A percentile compares a stretch with the other conserved stretches of the same genome.
phyloP scores from a whole-genome alignment of 306 rosid genomes.

The Begonia loranthoides region DNA sequence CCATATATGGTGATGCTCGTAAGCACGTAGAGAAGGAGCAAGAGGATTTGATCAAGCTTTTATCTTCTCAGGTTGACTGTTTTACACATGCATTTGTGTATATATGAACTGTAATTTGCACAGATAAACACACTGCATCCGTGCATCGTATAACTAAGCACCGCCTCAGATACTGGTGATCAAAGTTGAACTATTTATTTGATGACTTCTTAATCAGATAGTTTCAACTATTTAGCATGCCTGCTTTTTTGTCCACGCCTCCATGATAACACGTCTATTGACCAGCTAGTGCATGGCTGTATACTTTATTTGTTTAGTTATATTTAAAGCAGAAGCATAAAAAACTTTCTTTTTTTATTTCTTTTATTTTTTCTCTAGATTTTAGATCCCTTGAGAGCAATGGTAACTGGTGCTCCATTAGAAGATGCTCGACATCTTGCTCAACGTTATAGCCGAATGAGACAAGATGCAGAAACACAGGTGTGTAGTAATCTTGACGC shows the following conservation, averaged over 20 bases:
- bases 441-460: slow-evolving; percentile 91
- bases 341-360: not conserved
- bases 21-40: slow-evolving; percentile 96
- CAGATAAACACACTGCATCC: not conserved
- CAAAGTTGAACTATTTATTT: too few relatives aligned
- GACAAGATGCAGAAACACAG: slow-evolving; percentile 88
- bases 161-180: too few relatives aligned
- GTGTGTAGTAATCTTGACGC: slow-evolving; percentile 18
- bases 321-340: not conserved
- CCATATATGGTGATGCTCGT: slow-evolving; percentile 88
- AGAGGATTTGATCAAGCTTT: slow-evolving; percentile 64
- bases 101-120: too few relatives aligned
- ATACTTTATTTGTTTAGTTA: too few relatives aligned
- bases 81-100: too few relatives aligned
- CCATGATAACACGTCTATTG: too few relatives aligned
- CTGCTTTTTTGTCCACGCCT: too few relatives aligned
- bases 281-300: too few relatives aligned
- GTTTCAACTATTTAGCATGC: too few relatives aligned
- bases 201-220: too few relatives aligned
- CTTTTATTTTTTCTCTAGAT: slow-evolving; percentile 43
- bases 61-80: slow-evolving; percentile 57
- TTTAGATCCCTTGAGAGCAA: slow-evolving; percentile 93
- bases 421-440: slow-evolving; percentile 99
- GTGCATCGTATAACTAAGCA: not conserved
- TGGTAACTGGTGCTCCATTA: slow-evolving; percentile 69